Percentiles rank a stretch among this genome's conserved stretches.
These are phyloP conservation scores for Gamarada debralockiae DNA, from an alignment of 495 filamentous ascomycete species.

Conservation along the genomic window DNA sequence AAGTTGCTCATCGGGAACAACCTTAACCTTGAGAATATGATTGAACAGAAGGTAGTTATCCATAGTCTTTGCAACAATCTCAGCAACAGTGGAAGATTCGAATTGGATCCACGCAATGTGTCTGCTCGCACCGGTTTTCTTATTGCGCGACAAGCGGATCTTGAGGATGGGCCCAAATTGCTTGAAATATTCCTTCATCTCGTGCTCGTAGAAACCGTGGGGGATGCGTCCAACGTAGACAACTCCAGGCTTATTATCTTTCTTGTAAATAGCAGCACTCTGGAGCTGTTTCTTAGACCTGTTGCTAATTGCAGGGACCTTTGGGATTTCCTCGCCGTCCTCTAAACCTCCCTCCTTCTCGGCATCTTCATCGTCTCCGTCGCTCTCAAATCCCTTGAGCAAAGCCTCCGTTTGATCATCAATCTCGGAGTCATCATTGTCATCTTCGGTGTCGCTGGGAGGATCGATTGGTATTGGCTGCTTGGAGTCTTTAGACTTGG, in stretches of 20 bases:
- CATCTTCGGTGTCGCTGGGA: constrained; percentile 22
- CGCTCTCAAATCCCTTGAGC: constrained; percentile 79
- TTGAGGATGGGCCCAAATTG: constrained; percentile 85
- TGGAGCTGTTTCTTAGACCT: constrained; percentile 35
- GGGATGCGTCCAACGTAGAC: constrained; percentile 89
- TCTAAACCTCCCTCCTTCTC: constrained; percentile 51
- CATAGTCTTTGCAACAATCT: constrained; percentile 91
- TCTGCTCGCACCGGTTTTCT: constrained; percentile 78
- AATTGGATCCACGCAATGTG: constrained; percentile 97
- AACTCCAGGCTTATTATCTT: constrained; percentile 60
- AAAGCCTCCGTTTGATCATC: constrained; percentile 69
- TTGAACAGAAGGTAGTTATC: constrained; percentile 95
- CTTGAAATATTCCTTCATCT: constrained; percentile 92
- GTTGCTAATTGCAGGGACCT: constrained; percentile 35
- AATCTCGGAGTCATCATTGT: constrained; percentile 34
- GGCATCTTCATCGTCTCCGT: constrained; percentile 55
- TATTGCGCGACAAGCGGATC: constrained; percentile 86
- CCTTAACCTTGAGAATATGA: constrained; percentile 83
- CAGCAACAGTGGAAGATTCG: constrained; percentile 67
- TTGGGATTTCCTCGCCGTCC: constrained; percentile 56
- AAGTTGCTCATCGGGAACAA: constrained; percentile 69
- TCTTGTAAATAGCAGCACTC: constrained; percentile 17
- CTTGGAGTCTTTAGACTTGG: constrained; percentile 24
- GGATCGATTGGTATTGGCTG: constrained; percentile 9
- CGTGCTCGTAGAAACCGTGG: constrained; percentile 93